Evolutionary conservation across 805 yeast genomes (phyloP), one percentile per base, ranked within the genome.

Genomic region (Wickerhamiella dianesei): DNA sequence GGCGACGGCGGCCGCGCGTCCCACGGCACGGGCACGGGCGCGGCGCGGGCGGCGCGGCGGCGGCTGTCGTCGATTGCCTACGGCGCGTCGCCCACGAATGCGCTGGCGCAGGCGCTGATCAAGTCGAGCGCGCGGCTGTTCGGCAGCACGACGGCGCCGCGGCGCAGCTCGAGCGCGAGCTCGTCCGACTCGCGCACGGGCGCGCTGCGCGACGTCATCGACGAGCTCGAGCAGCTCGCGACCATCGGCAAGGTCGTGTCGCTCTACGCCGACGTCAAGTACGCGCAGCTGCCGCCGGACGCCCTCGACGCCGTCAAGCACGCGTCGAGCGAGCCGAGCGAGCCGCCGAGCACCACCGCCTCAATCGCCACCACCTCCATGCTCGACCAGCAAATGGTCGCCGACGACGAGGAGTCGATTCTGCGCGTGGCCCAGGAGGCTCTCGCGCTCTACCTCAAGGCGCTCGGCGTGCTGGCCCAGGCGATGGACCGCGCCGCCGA

Each of bases 211-310:
- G 43, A 48, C 39, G 47, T 40, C 46, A 6, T 56, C 47, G 55
- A 53, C 41, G 59, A 71, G 47, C 67, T 88, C 49, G 95, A 87
- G 61, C 70, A 77, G 1, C 66, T 86, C 41, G 86, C 95, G 2
- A 86, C 96, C 0, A 87, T 86, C 66, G 86, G 95, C 0, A 92
- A 87, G 59, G 95, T 94, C 0, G 79, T 92, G 18, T 78, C 80
- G 52, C 69, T 86, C 29, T 87, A 81, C 67, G 97, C 96, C 0
- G 95, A 87, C 54, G 87, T 86, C 21, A 92, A 92, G 63, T 85
- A 80, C 57, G 72, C 81, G 39, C 96, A 89, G 65, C 69, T 88
- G 21, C 49, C 48, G 13, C 32, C 41, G 55, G 75, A 82, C 8
- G 68, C 79, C 21, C 81, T 85, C 6, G 53, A 56, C 16, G n/a